These are phyloP conservation scores for Emmonsiellopsis sp. DNA, from an alignment of 2,329 filamentous ascomycete species.

Conservation along the genomic window DNA sequence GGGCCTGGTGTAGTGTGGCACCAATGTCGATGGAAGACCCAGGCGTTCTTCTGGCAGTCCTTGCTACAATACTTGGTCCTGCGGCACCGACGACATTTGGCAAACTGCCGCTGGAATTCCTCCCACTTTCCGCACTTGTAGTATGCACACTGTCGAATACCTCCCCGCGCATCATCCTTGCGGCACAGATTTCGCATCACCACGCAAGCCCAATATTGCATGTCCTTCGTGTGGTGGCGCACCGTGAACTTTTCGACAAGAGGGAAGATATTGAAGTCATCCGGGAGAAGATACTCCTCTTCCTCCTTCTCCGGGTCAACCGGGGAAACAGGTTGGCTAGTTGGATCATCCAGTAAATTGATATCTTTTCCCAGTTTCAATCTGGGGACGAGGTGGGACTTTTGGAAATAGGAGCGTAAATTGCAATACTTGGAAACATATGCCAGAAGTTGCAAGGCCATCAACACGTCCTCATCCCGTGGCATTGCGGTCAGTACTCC, in stretches of 20 bases:
- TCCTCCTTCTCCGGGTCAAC: constrained; percentile 48
- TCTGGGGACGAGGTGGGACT: constrained; percentile 84
- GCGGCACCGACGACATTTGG: constrained; percentile 91
- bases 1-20: constrained; percentile 45
- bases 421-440: constrained; percentile 99
- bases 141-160: constrained; percentile 94
- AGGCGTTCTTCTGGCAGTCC: constrained; percentile 97
- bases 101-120: constrained; percentile 90
- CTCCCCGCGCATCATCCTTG: constrained; percentile 89
- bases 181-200: constrained; percentile 98
- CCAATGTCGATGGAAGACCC: constrained; percentile 98
- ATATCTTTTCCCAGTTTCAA: constrained; percentile 85
- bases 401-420: constrained; percentile 87
- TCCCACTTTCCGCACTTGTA: constrained; percentile 99
- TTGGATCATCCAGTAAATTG: constrained; percentile 65
- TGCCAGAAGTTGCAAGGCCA: constrained; percentile 92
- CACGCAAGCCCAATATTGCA: constrained; percentile 99
- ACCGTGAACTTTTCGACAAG: constrained; percentile 98
- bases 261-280: constrained; percentile 97
- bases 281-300: constrained; percentile 81
- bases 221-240: constrained; percentile 86
- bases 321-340: constrained; percentile 26
- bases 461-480: constrained; percentile 91
- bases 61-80: constrained; percentile 99
- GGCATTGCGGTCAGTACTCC: constrained; percentile 85